Percentiles rank a stretch among this genome's conserved stretches.
phyloP scores from a whole-genome alignment of 2,329 filamentous ascomycete species.

The Phoma sp. region DNA sequence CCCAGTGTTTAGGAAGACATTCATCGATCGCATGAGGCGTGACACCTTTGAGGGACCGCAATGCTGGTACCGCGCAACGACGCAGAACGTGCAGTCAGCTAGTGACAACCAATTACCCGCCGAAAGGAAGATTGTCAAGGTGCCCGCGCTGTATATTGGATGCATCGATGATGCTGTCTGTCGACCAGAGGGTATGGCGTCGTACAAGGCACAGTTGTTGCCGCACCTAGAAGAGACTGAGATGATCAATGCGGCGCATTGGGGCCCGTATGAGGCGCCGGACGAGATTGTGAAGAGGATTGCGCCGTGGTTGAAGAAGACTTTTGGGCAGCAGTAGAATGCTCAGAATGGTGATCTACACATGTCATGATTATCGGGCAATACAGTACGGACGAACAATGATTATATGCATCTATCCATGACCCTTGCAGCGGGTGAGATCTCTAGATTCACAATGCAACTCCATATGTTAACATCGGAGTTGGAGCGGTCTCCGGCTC shows the following conservation, averaged over 20 bases:
- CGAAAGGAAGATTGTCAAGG: constrained; percentile 35
- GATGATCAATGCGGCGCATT: constrained; percentile 47
- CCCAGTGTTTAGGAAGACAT: constrained; percentile 39
- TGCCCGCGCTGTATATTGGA: constrained; percentile 50
- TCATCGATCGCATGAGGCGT: constrained; percentile 43
- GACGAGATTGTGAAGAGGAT: constrained; percentile 34
- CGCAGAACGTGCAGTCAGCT: constrained; percentile 34
- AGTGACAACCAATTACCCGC: constrained; percentile 35
- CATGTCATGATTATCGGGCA: background rate
- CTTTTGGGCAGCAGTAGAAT: constrained; percentile 10
- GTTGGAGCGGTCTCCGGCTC: background rate
- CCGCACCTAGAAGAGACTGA: constrained; percentile 42
- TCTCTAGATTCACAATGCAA: background rate
- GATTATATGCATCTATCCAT: background rate
- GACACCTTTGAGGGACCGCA: constrained; percentile 48
- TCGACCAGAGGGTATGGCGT: constrained; percentile 38
- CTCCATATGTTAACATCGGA: background rate
- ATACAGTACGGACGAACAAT: no score
- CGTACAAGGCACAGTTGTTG: constrained; percentile 35
- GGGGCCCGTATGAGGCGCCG: constrained; percentile 47
- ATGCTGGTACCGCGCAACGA: constrained; percentile 48
- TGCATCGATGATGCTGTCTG: constrained; percentile 47
- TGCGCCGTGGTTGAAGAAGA: constrained; percentile 28
- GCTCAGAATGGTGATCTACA: background rate
- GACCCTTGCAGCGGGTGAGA: no score